These are phyloP conservation scores for Senna siamea DNA, from an alignment of 306 rosid genomes.

Conservation along the genomic window DNA sequence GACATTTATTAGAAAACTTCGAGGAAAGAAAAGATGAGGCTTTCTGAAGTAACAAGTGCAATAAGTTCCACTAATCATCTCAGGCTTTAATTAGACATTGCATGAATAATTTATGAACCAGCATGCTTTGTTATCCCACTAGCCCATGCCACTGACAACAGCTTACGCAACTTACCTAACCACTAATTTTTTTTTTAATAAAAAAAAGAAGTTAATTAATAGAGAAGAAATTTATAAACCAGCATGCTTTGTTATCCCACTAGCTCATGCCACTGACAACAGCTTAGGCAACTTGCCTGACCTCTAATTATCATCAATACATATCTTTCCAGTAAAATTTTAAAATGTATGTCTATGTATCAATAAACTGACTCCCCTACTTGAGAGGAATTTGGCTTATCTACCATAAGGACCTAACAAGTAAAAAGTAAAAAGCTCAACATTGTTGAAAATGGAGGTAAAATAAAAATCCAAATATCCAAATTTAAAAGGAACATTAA, in stretches of 20 bases:
- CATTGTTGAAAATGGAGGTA: not conserved
- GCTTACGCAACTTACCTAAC: not conserved
- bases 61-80: not conserved
- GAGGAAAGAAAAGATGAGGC: not conserved
- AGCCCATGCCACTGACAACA: not conserved
- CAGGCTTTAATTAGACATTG: not conserved
- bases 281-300: not conserved
- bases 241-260: not conserved
- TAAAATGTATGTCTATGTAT: not conserved
- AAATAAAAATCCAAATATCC: not conserved
- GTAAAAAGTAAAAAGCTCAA: not conserved
- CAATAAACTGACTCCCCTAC: not conserved
- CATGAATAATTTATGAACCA: not conserved
- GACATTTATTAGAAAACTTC: conserved; percentile 22
- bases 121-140: not conserved
- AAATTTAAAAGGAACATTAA: not conserved
- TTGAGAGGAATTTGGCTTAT: not conserved
- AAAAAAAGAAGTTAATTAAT: no score
- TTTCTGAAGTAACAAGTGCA: not conserved
- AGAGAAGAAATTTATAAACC: not conserved
- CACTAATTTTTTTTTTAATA: no score
- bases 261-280: not conserved
- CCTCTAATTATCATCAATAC: not conserved
- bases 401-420: not conserved
- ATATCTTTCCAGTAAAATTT: not conserved